These are phyloP conservation scores for Talaromyces trachyspermus DNA, from an alignment of 495 filamentous ascomycete species.

Conservation along the genomic window DNA sequence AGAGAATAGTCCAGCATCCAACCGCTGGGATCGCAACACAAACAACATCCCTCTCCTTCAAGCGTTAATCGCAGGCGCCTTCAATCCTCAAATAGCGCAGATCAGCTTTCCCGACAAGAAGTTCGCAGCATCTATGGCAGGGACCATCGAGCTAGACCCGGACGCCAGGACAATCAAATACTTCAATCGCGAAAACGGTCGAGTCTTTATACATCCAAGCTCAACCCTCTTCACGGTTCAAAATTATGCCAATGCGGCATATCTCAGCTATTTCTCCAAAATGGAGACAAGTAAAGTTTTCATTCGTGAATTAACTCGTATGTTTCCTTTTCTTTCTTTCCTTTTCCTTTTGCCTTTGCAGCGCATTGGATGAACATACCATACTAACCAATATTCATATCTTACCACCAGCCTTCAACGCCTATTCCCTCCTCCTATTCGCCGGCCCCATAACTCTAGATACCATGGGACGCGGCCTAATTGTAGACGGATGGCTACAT, in stretches of 20 bases:
- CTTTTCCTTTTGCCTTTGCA: neutral
- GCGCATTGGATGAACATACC: neutral
- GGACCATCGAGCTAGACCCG: constrained; percentile 85
- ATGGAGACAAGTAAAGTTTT: constrained; percentile 88
- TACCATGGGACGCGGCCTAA: constrained; percentile 75
- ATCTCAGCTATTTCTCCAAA: constrained; percentile 81
- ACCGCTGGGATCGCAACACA: constrained; percentile 42
- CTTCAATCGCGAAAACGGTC: constrained; percentile 75
- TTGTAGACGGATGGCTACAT: constrained; percentile 90
- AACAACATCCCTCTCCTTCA: constrained; percentile 61
- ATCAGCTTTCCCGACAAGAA: constrained; percentile 94
- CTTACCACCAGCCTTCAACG: constrained; percentile 74
- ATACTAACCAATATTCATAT: constrained; percentile 8
- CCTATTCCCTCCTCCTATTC: constrained; percentile 86
- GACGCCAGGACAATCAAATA: constrained; percentile 89
- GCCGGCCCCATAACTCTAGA: constrained; percentile 77
- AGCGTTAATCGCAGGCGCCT: constrained; percentile 82
- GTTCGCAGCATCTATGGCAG: constrained; percentile 74
- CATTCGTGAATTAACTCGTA: constrained; percentile 81
- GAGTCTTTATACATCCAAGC: constrained; percentile 87
- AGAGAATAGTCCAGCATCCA: constrained; percentile 12
- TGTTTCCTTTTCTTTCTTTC: constrained; percentile 22
- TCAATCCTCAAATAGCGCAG: constrained; percentile 83
- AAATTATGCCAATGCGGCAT: constrained; percentile 59
- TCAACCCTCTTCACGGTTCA: constrained; percentile 81